Percentiles rank a stretch among this genome's conserved stretches.
phyloP scores from a whole-genome alignment of 164 flowering plant genomes.

The Pachysandra terminalis region DNA sequence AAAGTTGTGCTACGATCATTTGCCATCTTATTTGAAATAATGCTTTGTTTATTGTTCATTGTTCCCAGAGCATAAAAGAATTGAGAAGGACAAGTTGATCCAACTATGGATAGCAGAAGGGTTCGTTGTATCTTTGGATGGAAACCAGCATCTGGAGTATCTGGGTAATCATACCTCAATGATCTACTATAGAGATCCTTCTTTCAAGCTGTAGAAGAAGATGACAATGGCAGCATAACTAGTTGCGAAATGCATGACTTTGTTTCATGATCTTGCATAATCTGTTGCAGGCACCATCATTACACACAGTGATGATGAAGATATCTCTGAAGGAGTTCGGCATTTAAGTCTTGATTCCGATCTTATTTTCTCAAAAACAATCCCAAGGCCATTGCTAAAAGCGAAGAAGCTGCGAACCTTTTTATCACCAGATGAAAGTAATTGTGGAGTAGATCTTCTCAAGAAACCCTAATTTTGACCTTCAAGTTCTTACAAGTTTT shows the following conservation, averaged over 20 bases:
- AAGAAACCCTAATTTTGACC: no score
- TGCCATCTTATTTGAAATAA: constrained; percentile 13
- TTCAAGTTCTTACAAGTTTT: no score
- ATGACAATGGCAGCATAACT: neutral
- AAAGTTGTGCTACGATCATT: neutral
- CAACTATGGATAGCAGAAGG: constrained; percentile 9
- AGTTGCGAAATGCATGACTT: constrained; percentile 4
- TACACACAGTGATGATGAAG: no score
- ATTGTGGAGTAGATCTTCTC: no score
- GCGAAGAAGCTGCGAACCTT: no score
- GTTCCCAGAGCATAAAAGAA: neutral
- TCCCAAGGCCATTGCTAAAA: no score
- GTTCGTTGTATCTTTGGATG: neutral
- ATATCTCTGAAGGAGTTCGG: no score
- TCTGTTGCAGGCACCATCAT: neutral
- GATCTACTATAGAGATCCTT: neutral
- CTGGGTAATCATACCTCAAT: neutral
- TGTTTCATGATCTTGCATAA: constrained; percentile 11
- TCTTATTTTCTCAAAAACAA: no score
- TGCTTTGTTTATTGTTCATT: constrained; percentile 15
- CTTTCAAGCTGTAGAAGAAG: neutral
- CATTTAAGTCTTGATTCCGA: no score
- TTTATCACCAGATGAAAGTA: no score
- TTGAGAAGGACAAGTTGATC: neutral
- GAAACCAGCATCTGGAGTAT: constrained; percentile 6